Evolutionary conservation across 83 land plant species (phyloP).

Genomic region (Picea abies): DNA sequence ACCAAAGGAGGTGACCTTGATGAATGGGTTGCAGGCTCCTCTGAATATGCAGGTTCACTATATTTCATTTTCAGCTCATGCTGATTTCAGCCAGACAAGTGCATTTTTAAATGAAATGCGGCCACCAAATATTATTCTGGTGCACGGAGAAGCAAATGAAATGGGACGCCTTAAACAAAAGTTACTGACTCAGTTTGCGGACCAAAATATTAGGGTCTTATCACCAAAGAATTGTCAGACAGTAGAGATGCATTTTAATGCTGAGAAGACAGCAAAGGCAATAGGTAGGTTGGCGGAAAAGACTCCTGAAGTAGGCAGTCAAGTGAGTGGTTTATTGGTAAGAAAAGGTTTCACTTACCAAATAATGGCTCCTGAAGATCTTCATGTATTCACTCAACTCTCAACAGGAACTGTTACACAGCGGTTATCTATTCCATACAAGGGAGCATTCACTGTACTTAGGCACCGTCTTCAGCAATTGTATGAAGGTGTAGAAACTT

Average conservation of each 20-base stretch:
- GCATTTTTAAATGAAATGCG: no score
- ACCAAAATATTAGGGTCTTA: constrained; percentile 76
- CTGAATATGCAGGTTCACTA: no score
- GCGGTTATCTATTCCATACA: constrained; percentile 89
- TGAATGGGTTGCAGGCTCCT: no score
- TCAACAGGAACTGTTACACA: constrained; percentile 91
- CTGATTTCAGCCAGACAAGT: no score
- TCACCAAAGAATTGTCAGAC: constrained; percentile 98
- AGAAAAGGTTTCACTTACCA: constrained; percentile 97
- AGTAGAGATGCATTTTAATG: constrained; percentile 94
- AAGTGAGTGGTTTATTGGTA: constrained; percentile 89
- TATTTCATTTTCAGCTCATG: no score
- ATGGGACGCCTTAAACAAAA: constrained; percentile 98
- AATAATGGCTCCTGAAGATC: constrained; percentile 98
- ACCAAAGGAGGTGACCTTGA: no score
- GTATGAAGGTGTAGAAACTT: constrained; percentile 88
- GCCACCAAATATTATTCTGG: constrained; percentile 95
- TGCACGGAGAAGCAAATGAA: constrained; percentile 97
- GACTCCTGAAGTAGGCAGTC: constrained; percentile 78
- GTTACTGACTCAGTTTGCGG: constrained; percentile 78
- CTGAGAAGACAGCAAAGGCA: constrained; percentile 95
- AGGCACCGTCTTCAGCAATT: constrained; percentile 82
- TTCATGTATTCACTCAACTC: constrained; percentile 90
- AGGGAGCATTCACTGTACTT: constrained; percentile 82
- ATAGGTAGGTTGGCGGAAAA: constrained; percentile 93